These are phyloP conservation scores for Paraleonurus japonicus DNA, from an alignment of 257 asterid species.

Conservation along the genomic window DNA sequence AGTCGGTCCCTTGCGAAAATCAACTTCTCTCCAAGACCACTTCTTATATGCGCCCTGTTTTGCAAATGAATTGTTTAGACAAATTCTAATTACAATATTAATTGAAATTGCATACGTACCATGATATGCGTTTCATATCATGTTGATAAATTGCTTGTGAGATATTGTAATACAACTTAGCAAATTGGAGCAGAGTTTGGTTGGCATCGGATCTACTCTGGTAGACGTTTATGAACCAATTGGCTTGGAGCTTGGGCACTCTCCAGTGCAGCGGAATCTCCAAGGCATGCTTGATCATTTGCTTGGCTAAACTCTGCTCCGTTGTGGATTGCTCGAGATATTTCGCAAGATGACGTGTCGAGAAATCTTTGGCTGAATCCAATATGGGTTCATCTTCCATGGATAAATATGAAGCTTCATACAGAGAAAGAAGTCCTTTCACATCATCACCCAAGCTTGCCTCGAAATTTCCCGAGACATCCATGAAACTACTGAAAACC, in stretches of 20 bases:
- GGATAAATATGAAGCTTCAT: conserved; percentile 54
- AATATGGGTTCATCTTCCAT: conserved; percentile 41
- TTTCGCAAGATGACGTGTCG: conserved; percentile 27
- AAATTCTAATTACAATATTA: too few species aligned
- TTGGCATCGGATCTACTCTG: conserved; percentile 10
- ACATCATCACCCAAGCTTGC: conserved; percentile 21
- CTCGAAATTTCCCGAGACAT: conserved; percentile 30
- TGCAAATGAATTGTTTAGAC: too few species aligned
- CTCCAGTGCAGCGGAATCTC: conserved; percentile 59
- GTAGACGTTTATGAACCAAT: conserved; percentile 43
- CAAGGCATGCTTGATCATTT: conserved; percentile 44
- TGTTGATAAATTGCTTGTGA: conserved; percentile 37
- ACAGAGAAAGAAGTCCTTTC: conserved; percentile 38
- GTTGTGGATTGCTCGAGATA: neutral
- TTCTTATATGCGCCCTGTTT: conserved; percentile 43
- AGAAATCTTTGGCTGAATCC: conserved; percentile 39
- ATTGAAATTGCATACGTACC: too few species aligned
- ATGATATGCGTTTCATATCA: conserved; percentile 28
- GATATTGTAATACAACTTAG: conserved; percentile 35
- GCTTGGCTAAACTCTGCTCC: conserved; percentile 17
- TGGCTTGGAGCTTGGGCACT: conserved; percentile 42
- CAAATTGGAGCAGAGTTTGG: conserved; percentile 31
- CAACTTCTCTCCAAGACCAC: conserved; percentile 36
- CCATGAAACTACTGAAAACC: conserved; percentile 41
- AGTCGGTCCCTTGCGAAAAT: conserved; percentile 43